These are phyloP conservation scores for Podila epigama DNA, from an alignment of 192 early-diverging fungal genomes.

Conservation along the genomic window DNA sequence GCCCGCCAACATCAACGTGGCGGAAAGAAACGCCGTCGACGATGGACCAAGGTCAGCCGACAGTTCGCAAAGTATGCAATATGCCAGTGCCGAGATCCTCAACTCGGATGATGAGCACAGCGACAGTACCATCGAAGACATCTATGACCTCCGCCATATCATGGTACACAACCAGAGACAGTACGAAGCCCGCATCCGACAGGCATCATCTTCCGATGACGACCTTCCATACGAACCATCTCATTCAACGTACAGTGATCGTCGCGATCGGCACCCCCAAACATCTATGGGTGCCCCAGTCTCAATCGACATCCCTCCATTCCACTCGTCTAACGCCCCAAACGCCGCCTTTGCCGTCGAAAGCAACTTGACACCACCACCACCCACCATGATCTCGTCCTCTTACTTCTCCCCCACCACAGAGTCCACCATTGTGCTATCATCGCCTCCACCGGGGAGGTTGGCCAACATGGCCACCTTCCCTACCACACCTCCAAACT, in stretches of 20 bases:
- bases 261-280: background rate
- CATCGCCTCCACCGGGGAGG: constrained; percentile 32
- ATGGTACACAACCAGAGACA: constrained; percentile 30
- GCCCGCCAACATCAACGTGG: no score
- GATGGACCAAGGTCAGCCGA: background rate
- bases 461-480: background rate
- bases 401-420: constrained; percentile 31
- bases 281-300: no score
- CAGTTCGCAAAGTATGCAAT: no score
- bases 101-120: background rate
- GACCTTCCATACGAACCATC: constrained; percentile 1
- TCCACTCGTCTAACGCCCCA: background rate
- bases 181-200: constrained; percentile 16
- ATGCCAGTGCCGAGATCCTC: background rate
- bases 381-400: constrained; percentile 19
- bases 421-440: constrained; percentile 32
- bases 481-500: background rate
- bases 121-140: constrained; percentile 7
- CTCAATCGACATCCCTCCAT: background rate
- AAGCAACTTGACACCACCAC: background rate
- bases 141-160: constrained; percentile 35
- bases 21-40: no score
- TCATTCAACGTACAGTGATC: background rate
- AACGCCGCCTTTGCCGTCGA: background rate
- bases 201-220: background rate